Evolutionary conservation across 495 filamentous ascomycete species (phyloP), one percentile per base, ranked within the genome.

Genomic region (Hypoxylon fragiforme): DNA sequence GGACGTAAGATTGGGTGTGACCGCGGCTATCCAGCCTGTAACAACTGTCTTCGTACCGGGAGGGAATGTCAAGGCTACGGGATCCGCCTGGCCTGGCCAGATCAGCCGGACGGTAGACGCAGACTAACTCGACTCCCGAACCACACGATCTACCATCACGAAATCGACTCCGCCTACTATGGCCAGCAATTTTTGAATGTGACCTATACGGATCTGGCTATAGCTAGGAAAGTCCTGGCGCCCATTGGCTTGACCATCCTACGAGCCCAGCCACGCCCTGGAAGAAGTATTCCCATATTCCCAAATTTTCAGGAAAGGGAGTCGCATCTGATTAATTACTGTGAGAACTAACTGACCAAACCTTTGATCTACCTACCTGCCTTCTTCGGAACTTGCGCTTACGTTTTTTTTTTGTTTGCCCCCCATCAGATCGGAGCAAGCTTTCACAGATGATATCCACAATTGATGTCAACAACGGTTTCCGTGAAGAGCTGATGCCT

Each of bases 1-100:
- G 68, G 61, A 30, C 68, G 68, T 50, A 70, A 70, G 57, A 70
- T 70, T 44, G 68, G 68, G 42, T 73, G 70, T 54, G 70, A 73
- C 60, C 70, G 64, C 48, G 57, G 54, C 34, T 55, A 68, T 46
- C 70, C 70, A 44, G 66, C 52, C 38, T 73, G 70, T 60, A 64
- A 72, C 38, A 70, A 70, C 54, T 73, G 70, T 51, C 56, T 67
- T 37, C 67, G 67, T 31, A 68, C 68, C 21, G 60, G 62, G 20
- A 50, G 68, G 52, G 64, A 63, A 57, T 73, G 70, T 57, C 13
- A 57, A 43, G 70, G 70, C 42, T 73, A 73, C 43, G 69, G 66
- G 24, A 69, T 70, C 51, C 68, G 68, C 24, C 66, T 70, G 12
- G 65, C 65, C 3, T 70, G 68, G 68, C 65, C 68, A 22, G 68